Conservation (phyloP, 2,329 filamentous ascomycete species). For the Lasiodiplodia gonubiensis region DNA sequence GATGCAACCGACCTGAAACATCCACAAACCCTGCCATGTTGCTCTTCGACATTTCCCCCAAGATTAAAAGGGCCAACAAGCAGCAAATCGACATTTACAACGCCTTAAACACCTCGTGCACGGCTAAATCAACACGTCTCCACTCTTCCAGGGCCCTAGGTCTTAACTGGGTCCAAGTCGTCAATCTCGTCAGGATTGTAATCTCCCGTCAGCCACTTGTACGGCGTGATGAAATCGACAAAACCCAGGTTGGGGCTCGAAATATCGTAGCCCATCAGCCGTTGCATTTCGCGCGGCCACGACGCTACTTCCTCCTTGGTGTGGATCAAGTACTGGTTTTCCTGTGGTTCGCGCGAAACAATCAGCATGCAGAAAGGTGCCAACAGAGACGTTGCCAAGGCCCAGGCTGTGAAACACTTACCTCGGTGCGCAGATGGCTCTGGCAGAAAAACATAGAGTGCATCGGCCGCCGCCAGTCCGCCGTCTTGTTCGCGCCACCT, state of each 20-base stretch:
- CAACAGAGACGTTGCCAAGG: neutral
- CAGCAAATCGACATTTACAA: neutral
- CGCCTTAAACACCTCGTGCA: neutral
- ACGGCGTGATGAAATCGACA: slow-evolving; percentile 27
- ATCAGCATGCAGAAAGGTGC: neutral
- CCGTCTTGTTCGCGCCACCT: slow-evolving; percentile 46
- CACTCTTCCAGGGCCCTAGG: neutral
- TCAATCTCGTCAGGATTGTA: slow-evolving; percentile 17
- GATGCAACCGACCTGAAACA: neutral
- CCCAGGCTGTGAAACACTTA: neutral
- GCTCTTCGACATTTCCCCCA: neutral
- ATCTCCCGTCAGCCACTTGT: slow-evolving; percentile 13
- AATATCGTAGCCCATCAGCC: slow-evolving; percentile 25
- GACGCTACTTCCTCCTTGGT: slow-evolving; percentile 23
- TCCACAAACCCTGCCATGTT: neutral
- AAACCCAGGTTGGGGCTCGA: slow-evolving; percentile 28
- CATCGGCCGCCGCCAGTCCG: slow-evolving; percentile 29
- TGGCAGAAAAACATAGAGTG: slow-evolving; percentile 28
- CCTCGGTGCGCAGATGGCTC: slow-evolving; percentile 15
- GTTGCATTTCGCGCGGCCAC: slow-evolving; percentile 17
- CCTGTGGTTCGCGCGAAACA: neutral
- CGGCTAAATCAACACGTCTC: neutral
- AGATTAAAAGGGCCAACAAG: neutral
- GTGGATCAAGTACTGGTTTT: slow-evolving; percentile 26
- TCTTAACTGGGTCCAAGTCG: slow-evolving; percentile 26